Base-by-base conservation (phyloP, 2,329 filamentous ascomycete species). In the Xylariaceae sp. region DNA sequence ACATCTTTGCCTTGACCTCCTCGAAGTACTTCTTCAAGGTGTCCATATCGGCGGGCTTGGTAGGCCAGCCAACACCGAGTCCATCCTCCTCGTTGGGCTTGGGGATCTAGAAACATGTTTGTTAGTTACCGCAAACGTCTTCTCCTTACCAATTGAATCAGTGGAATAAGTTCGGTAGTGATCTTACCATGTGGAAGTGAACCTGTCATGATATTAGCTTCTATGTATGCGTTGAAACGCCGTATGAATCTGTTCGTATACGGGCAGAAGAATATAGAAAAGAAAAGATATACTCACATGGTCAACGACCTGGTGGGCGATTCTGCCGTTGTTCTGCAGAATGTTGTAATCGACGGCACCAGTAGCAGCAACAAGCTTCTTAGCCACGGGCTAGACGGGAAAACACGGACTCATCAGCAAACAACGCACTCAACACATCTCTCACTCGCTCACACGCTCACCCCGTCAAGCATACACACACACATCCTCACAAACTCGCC, bases 1-100 rank as follows among this genome's bases (percentile, higher is more conserved):
- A 96, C 82, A 97, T 93, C 82, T 92, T 96, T 13, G 88, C 77
- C 83, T 95, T 95, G 71, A 99, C 80, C 57, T 96, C 89, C 73
- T 93, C 91, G 62, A 83, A 81, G 62, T 95, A 78, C 64, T 83
- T 84, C 81, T 92, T 90, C 68, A 99, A 78, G 72, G 87, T 83
- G 1, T 90, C 89, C 88, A 94, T 95, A 68, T 96, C 87, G 1
- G 83, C 82, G 62, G 79, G 75, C 75, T 90, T 82, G 64, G 86
- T 79, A 17, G 92, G 91, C 94, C 94, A 99, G 39, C 77, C 74
- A 66, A 97, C 81, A 3, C 82, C 85, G 55, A 99, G 78, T 5
- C 94, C 94, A 73, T 97, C 89, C 41, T 80, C 71, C 68, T 87
- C 79, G 70, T 90, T 95, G 55, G 94, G 93, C 81, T 99, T 99